These are phyloP conservation scores for Sphagnurus paluster DNA, from an alignment of 1,284 basidiomycete genomes.

Conservation along the genomic window DNA sequence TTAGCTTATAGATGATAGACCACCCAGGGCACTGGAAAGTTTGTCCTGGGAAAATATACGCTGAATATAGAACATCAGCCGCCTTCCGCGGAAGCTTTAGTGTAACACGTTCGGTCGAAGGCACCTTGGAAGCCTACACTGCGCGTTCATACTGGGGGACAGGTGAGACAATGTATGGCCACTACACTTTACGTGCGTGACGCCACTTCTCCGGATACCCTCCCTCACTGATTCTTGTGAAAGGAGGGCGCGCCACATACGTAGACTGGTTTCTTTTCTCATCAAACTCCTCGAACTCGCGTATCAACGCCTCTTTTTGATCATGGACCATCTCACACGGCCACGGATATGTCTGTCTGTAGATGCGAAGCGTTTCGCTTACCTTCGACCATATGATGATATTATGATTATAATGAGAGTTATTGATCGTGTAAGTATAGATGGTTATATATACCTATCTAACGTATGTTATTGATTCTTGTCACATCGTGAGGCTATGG, in stretches of 20 bases:
- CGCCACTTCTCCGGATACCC: constrained; percentile 40
- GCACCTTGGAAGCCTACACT: constrained; percentile 26
- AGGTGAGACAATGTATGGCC: constrained; percentile 29
- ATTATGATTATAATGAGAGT: constrained; percentile 19
- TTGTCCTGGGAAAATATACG: constrained; percentile 33
- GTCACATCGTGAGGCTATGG: constrained; percentile 18
- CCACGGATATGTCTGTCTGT: constrained; percentile 19
- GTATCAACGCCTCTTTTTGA: constrained; percentile 22
- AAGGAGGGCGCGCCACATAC: constrained; percentile 31
- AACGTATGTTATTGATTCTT: constrained; percentile 14
- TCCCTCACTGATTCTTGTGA: constrained; percentile 27
- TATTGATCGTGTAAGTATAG: constrained; percentile 9
- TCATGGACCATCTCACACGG: constrained; percentile 22
- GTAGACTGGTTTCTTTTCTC: constrained; percentile 23
- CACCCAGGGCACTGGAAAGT: constrained; percentile 35
- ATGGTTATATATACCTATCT: too few relatives aligned
- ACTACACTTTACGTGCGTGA: constrained; percentile 30
- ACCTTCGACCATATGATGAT: constrained; percentile 21
- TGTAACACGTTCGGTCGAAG: constrained; percentile 31
- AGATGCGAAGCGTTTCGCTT: constrained; percentile 17
- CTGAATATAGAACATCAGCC: constrained; percentile 36
- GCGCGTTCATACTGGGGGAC: constrained; percentile 21
- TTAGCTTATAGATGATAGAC: constrained; percentile 33
- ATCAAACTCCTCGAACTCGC: constrained; percentile 26
- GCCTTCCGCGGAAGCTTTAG: constrained; percentile 44